Percentiles rank a stretch among this genome's conserved stretches.
Conservation (phyloP, 1,284 basidiomycete genomes). For the Cystobasidiaceae sp. region DNA sequence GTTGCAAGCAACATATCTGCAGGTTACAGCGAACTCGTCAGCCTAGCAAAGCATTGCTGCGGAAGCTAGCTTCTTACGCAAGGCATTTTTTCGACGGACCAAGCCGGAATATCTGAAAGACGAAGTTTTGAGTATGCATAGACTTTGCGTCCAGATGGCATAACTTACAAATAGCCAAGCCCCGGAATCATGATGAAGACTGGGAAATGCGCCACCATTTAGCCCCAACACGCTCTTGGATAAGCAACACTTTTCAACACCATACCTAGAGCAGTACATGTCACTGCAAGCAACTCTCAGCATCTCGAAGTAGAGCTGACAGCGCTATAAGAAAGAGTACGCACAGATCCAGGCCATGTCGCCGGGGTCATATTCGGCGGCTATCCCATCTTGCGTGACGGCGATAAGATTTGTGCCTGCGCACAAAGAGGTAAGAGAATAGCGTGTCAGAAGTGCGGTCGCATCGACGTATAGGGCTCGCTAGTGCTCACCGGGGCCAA, state of each 20-base stretch:
- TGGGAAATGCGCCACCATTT: no score
- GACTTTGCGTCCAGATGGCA: no score
- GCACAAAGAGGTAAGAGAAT: no score
- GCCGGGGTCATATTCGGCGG: slow-evolving; percentile 33
- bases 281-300: slow-evolving; percentile 21
- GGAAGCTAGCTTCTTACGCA: slow-evolving; percentile 47
- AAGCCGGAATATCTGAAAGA: slow-evolving; percentile 66
- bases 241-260: no score
- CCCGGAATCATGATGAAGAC: slow-evolving; percentile 33
- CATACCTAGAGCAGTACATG: slow-evolving; percentile 30
- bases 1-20: slow-evolving; percentile 31
- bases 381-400: slow-evolving; percentile 33
- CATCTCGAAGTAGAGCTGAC: no score
- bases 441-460: no score
- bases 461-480: no score
- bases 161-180: slow-evolving; percentile 30
- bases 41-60: slow-evolving; percentile 42
- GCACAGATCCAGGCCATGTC: slow-evolving; percentile 32
- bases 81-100: slow-evolving; percentile 60
- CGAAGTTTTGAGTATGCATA: slow-evolving; percentile 43
- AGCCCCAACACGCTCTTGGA: neutral
- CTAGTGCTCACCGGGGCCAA: no score
- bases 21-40: no score
- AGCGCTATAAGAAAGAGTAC: no score
- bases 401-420: slow-evolving; percentile 41